phyloP scores from a whole-genome alignment of 2,329 filamentous ascomycete genomes.

The Epichloe amarillans region DNA sequence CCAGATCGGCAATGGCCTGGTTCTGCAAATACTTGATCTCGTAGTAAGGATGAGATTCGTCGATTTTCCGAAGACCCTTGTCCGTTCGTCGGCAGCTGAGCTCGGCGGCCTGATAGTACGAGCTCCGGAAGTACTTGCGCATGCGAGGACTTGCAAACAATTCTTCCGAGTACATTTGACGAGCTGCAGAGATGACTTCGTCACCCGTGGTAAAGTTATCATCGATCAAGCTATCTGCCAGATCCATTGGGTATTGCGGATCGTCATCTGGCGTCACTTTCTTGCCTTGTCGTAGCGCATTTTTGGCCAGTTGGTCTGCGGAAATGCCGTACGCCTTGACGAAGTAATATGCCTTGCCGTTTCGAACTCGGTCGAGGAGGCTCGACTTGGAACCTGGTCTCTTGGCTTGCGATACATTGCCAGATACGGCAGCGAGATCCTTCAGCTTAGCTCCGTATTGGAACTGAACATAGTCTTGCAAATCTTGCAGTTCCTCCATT shows the following conservation, averaged over 20 bases:
- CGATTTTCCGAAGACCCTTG: conserved; percentile 85
- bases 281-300: conserved; percentile 64
- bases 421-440: conserved; percentile 55
- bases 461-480: conserved; percentile 95
- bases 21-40: conserved; percentile 95
- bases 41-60: conserved; percentile 91
- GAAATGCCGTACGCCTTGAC: conserved; percentile 85
- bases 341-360: conserved; percentile 64
- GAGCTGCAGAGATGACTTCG: conserved; percentile 64
- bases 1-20: conserved; percentile 71
- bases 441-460: conserved; percentile 76
- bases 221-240: conserved; percentile 68
- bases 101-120: conserved; percentile 70
- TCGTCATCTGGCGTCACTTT: conserved; percentile 79
- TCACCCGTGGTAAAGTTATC: conserved; percentile 63
- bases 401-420: conserved; percentile 53
- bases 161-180: conserved; percentile 83
- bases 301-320: conserved; percentile 77
- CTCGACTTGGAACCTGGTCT: conserved; percentile 73
- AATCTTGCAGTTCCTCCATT: conserved; percentile 90
- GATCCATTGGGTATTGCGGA: conserved; percentile 63
- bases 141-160: conserved; percentile 77
- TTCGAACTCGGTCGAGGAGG: conserved; percentile 72
- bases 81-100: conserved; percentile 86
- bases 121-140: conserved; percentile 71